Percentiles rank a stretch among this genome's conserved stretches.
phyloP scores from a whole-genome alignment of 1,139 yeast species.

The Blastobotrys niveus region DNA sequence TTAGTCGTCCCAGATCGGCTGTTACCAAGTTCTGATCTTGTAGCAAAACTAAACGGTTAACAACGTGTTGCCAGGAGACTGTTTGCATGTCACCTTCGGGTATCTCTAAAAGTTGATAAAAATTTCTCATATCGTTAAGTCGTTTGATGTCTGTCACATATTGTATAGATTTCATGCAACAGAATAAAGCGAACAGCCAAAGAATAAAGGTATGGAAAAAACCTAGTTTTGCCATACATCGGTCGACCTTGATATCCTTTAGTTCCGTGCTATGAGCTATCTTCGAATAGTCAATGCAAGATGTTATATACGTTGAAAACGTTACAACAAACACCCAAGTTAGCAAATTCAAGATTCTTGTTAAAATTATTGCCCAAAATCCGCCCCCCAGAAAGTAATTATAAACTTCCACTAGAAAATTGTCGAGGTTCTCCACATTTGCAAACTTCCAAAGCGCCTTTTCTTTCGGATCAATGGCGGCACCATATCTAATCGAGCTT shows the following conservation, averaged over 20 bases:
- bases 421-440: constrained; percentile 83
- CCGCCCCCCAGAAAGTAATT: constrained; percentile 84
- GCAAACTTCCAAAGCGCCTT: constrained; percentile 95
- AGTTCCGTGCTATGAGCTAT: constrained; percentile 38
- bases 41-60: constrained; percentile 65
- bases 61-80: constrained; percentile 86
- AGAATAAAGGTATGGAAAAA: constrained; percentile 49
- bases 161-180: constrained; percentile 57
- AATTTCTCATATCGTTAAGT: constrained; percentile 56
- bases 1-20: constrained; percentile 45
- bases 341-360: constrained; percentile 56
- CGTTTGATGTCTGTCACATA: constrained; percentile 44
- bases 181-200: constrained; percentile 53
- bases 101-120: constrained; percentile 61
- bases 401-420: constrained; percentile 76
- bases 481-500: too few species aligned
- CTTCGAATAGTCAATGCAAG: constrained; percentile 69
- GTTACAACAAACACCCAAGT: constrained; percentile 73
- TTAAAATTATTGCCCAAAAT: constrained; percentile 62
- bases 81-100: constrained; percentile 83
- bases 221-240: constrained; percentile 53
- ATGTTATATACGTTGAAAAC: constrained; percentile 71
- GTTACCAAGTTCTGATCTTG: constrained; percentile 77
- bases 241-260: constrained; percentile 49
- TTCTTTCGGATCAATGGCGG: constrained; percentile 47